These are phyloP conservation scores for Boletellus emodensis DNA, from an alignment of 768 basidiomycete species.

Conservation along the genomic window DNA sequence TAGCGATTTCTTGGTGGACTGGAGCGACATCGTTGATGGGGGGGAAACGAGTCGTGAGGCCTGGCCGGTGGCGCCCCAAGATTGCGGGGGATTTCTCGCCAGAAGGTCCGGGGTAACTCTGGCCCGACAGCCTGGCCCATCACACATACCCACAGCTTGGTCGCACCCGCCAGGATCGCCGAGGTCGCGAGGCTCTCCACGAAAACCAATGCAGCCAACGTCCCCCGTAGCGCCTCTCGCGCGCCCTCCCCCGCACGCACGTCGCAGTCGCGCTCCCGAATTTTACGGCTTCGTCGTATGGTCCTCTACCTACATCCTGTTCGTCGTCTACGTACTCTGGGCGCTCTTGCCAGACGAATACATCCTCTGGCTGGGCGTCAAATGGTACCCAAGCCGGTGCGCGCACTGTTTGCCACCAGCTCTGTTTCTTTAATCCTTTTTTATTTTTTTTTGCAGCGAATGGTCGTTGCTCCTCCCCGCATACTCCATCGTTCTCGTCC, in stretches of 20 bases:
- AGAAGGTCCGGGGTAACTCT: too few relatives aligned
- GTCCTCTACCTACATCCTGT: slow-evolving; percentile 71
- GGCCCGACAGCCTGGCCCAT: slow-evolving; percentile 16
- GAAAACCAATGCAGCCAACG: slow-evolving; percentile 23
- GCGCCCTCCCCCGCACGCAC: slow-evolving; percentile 40
- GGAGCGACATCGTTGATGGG: slow-evolving; percentile 23
- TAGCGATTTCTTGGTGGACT: slow-evolving; percentile 48
- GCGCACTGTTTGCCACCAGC: slow-evolving; percentile 12
- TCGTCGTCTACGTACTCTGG: slow-evolving; percentile 73
- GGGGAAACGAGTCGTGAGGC: neutral
- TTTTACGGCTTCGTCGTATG: slow-evolving; percentile 90
- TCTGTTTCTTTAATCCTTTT: neutral
- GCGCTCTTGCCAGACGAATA: slow-evolving; percentile 71
- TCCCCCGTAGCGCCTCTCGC: slow-evolving; percentile 45
- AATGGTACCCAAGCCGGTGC: slow-evolving; percentile 88
- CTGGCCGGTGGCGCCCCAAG: neutral
- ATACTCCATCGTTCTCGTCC: slow-evolving; percentile 64
- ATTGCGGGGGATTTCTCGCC: neutral
- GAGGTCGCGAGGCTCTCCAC: slow-evolving; percentile 12
- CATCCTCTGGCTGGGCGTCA: slow-evolving; percentile 61
- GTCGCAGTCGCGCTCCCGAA: slow-evolving; percentile 71
- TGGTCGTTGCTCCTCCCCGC: slow-evolving; percentile 83
- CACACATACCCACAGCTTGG: neutral
- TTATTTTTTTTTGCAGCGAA: slow-evolving; percentile 52
- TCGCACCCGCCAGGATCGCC: slow-evolving; percentile 5